These are phyloP conservation scores for Coemansia sp. DNA, from an alignment of 192 early-diverging fungal species.

Conservation along the genomic window DNA sequence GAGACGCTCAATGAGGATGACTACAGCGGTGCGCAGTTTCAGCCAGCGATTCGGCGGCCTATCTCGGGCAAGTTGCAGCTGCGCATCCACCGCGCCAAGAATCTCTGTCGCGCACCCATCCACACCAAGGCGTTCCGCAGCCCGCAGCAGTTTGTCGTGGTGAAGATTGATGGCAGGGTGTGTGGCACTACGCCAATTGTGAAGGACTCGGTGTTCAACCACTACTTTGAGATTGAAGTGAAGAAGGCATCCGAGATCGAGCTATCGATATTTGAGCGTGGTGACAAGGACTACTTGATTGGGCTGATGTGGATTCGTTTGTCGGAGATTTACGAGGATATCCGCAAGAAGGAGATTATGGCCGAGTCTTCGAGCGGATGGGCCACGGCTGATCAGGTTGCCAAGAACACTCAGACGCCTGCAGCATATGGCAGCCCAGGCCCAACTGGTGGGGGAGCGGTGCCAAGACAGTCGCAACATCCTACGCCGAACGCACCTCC, in stretches of 20 bases:
- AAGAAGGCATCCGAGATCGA: constrained; percentile 92
- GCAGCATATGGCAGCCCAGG: constrained; percentile 11
- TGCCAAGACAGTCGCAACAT: constrained; percentile 3
- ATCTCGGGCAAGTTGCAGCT: constrained; percentile 72
- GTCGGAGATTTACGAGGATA: constrained; percentile 86
- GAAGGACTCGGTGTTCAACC: constrained; percentile 76
- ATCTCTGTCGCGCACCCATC: constrained; percentile 60
- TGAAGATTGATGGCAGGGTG: constrained; percentile 82
- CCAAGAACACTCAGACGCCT: constrained; percentile 8
- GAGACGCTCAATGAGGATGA: constrained; percentile 52
- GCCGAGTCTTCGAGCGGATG: constrained; percentile 59
- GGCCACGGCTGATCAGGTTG: constrained; percentile 52
- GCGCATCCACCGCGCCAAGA: constrained; percentile 60
- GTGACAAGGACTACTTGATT: constrained; percentile 69
- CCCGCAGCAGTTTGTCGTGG: constrained; percentile 69
- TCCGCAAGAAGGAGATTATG: constrained; percentile 68
- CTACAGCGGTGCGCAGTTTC: constrained; percentile 20
- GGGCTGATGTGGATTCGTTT: constrained; percentile 92
- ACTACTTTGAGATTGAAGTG: constrained; percentile 83
- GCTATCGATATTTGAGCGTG: constrained; percentile 83
- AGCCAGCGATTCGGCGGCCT: constrained; percentile 66
- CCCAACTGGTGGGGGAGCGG: constrained; percentile 6
- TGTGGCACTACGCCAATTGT: constrained; percentile 72
- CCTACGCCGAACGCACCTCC: background rate
- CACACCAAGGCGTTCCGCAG: constrained; percentile 54